Base-by-base conservation (phyloP, 1,284 basidiomycete species). In the Moesziomyces globuligerus region DNA sequence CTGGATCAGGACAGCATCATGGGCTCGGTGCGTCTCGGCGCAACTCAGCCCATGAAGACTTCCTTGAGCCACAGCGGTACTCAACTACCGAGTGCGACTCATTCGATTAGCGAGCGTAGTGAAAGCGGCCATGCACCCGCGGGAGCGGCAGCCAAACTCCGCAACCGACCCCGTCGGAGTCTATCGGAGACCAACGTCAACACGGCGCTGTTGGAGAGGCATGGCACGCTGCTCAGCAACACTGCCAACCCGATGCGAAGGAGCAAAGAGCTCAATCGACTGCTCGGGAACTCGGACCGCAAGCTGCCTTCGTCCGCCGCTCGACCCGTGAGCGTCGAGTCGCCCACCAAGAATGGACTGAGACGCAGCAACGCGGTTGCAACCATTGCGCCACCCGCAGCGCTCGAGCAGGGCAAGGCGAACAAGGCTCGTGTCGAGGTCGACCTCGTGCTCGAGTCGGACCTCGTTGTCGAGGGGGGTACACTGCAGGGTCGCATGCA, bases 401-500 rank as follows among this genome's bases (percentile, higher is more conserved):
- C 53, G 8, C 53, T 76, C 21, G 80, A 81, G 64, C 78, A 80
- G 24, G 76, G 72, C 20, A 73, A 72, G 24, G 51, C 55, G 9
- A 64, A 59, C 32, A 90, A 85, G 26, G 89, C 92, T 3, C 88
- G 92, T 26, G 90, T 96, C 1, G 90, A 92, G 77, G 86, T 96
- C 7, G 92, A 96, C 73, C 87, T 97, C 23, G 84, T 89, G 7
- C 86, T 94, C 38, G 89, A 93, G 70, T 89, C 88, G 62, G 87
- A 92, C 67, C 86, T 88, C 5, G 89, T 89, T 57, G 90, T 95
- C 1, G 92, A 96, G 83, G 93, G 93, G 1, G 89, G 89, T 1
- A 85, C 86, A 67, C 83, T 96, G 39, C 87, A 87, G 46, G 94
- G 94, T 0, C 84, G 87, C 37, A 84, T 95, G 83, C 88, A 90